These are phyloP conservation scores for Neonectria sp. DNA, from an alignment of 2,329 filamentous ascomycete species.

Conservation along the genomic window DNA sequence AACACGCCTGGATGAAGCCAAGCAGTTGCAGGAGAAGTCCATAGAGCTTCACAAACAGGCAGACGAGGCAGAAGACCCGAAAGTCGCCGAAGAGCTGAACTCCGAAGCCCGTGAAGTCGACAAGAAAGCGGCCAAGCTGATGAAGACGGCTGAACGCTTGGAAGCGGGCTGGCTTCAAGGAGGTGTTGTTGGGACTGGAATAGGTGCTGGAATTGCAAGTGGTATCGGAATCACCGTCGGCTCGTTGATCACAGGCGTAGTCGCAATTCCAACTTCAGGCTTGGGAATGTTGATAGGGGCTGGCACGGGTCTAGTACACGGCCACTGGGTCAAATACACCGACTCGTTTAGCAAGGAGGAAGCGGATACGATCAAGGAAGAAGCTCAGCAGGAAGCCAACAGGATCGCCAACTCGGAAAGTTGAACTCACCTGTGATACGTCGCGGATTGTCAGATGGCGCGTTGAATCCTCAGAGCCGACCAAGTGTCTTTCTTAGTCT, in stretches of 20 bases:
- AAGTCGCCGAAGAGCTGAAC: slow-evolving; percentile 33
- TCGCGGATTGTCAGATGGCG: not conserved
- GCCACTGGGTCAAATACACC: slow-evolving; percentile 41
- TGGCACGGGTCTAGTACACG: slow-evolving; percentile 39
- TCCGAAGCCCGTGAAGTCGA: slow-evolving; percentile 36
- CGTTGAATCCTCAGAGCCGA: not conserved
- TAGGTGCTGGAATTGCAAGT: slow-evolving; percentile 41
- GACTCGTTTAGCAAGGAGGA: slow-evolving; percentile 41
- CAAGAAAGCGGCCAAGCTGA: slow-evolving; percentile 42
- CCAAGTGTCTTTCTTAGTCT: not conserved
- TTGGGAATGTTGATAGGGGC: slow-evolving; percentile 40
- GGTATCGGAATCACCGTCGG: slow-evolving; percentile 38
- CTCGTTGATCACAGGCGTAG: slow-evolving; percentile 36
- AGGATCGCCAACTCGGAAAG: slow-evolving; percentile 28
- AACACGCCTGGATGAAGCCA: slow-evolving; percentile 35
- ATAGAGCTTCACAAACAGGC: slow-evolving; percentile 39
- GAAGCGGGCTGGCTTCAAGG: slow-evolving; percentile 43
- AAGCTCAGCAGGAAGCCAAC: slow-evolving; percentile 38
- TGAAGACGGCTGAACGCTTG: slow-evolving; percentile 40
- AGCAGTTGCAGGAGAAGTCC: slow-evolving; percentile 30
- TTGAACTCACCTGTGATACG: not conserved
- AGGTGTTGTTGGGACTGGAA: slow-evolving; percentile 41
- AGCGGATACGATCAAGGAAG: slow-evolving; percentile 34
- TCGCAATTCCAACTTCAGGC: slow-evolving; percentile 39
- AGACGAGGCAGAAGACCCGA: slow-evolving; percentile 23